Base-by-base conservation (phyloP, 305 asterid genomes). In the Fraxinus ornus region DNA sequence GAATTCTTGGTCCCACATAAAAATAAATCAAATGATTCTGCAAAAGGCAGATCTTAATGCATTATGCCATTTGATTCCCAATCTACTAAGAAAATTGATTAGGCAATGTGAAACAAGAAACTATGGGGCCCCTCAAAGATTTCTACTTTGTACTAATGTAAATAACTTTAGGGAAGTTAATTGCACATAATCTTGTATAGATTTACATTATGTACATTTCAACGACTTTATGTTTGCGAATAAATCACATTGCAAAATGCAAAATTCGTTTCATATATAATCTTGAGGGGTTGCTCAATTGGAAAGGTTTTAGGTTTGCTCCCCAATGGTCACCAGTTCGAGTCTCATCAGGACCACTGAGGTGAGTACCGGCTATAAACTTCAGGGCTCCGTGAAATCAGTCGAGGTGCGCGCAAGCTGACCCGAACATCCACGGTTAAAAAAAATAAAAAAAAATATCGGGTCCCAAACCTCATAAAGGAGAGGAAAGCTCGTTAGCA, bases 11-110 rank as follows among this genome's bases (percentile, higher is more conserved):
- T 26, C 74, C 74, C 74, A 66, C 35, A 76, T 19, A 22, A 21
- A 41, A 76, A 41, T 21, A 19, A 76, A 6, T 41, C 44, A 76
- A 21, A 76, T 24, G 9, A 28, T 26, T 19, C 35, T 76, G 79
- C 44, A 41, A 41, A 76, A 41, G n/a, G 52, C n/a, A 7, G 32
- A 76, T 76, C 32, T 76, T 37, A 13, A 75, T 75, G 78, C 78
- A 75, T 75, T n/a, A 62, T 62, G 71, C 3, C 71, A 62, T 62
- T 62, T 22, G 71, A 62, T 22, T 62, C 71, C 32, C 71, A 62
- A 62, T 7, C 17, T 62, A 9, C 9, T 24, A 66, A 24, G 36
- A 44, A 44, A 44, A 0, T 44, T 44, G 15, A 41, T 12, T 41
- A 41, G 49, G 49, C 49, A 9, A 13, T 44, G n/a, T 44, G 55